Evolutionary conservation across 2,329 filamentous ascomycete species (phyloP), one percentile per base, ranked within the genome.

Genomic region (Colletotrichum coccodes): DNA sequence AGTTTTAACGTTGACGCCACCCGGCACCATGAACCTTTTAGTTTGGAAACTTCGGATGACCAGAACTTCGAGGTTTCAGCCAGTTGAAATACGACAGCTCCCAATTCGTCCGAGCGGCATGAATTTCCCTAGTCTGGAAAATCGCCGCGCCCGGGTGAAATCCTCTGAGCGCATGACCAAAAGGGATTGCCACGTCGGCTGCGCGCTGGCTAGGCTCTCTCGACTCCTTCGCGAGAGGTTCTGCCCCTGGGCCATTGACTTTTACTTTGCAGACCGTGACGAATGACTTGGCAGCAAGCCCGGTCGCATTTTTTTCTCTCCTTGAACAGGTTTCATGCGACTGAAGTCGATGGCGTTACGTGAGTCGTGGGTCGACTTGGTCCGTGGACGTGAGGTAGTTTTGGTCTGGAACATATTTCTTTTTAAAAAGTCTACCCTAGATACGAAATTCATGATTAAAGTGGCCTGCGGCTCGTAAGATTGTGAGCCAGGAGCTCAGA

Each of bases 61-160:
- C 30, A 4, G 21, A 38, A 18, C 16, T 28, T 28, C 2, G 28
- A 47, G 12, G 30, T 21, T 36, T 40, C 21, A 38, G 30, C 16
- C 21, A 42, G 40, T 23, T 46, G 28, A 4, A 16, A 14, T 16
- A 5, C 5, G 7, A 16, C 30, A 26, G 42, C 42, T 28, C 30
- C 21, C 32, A 38, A 49, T 38, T 30, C 32, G 57, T 60, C 57
- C 57, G 57, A 60, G 57, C 57, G 57, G 57, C 57, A 49, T 60
- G 32, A 30, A 40, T 5, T 12, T 7, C 9, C 57, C 9, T n/a
- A 49, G 42, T 23, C 57, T 6, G 9, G 23, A n/a, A 38, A 6
- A 18, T 30, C 42, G 21, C 21, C 32, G 2, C 9, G 32, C 32
- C 32, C 18, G 30, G 44, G 16, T 38, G 32, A 23, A 18, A 38